These are phyloP conservation scores for Blastocystis sp. DNA, from an alignment of 352 stramenopile genomes.

Conservation along the genomic window DNA sequence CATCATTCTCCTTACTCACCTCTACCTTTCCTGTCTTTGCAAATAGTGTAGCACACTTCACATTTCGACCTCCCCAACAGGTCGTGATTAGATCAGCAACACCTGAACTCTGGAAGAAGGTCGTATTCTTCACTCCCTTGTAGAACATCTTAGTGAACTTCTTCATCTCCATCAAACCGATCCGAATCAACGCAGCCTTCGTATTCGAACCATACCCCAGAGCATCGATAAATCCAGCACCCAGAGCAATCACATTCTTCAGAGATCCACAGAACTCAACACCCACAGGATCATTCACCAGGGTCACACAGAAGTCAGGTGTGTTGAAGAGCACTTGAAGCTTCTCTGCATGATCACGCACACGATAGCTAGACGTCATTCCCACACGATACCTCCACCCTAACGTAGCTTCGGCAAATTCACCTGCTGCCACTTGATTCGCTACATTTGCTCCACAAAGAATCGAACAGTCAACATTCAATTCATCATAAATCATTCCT, in stretches of 20 bases:
- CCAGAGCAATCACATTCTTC: conserved; percentile 92
- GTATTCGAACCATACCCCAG: conserved; percentile 88
- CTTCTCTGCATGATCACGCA: conserved; percentile 57
- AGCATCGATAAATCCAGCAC: conserved; percentile 89
- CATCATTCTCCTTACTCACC: not conserved
- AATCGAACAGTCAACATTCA: conserved; percentile 80
- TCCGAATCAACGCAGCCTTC: conserved; percentile 89
- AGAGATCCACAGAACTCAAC: conserved; percentile 89
- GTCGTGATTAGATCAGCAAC: conserved; percentile 94
- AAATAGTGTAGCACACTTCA: conserved; percentile 87
- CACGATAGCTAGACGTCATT: conserved; percentile 47
- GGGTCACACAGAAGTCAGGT: conserved; percentile 82
- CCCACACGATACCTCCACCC: conserved; percentile 71
- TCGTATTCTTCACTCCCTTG: conserved; percentile 79
- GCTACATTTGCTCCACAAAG: conserved; percentile 94
- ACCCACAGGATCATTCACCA: conserved; percentile 82
- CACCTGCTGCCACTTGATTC: conserved; percentile 83
- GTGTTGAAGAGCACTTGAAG: conserved; percentile 71
- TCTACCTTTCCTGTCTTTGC: conserved; percentile 67
- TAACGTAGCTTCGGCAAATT: conserved; percentile 92
- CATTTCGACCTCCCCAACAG: conserved; percentile 91
- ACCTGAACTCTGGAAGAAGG: conserved; percentile 89
- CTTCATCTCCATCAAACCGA: conserved; percentile 88
- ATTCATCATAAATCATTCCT: conserved; percentile 76
- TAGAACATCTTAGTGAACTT: conserved; percentile 85